phyloP scores from a whole-genome alignment of 495 filamentous ascomycete genomes.

The Lasiosphaeriaceae sp. region DNA sequence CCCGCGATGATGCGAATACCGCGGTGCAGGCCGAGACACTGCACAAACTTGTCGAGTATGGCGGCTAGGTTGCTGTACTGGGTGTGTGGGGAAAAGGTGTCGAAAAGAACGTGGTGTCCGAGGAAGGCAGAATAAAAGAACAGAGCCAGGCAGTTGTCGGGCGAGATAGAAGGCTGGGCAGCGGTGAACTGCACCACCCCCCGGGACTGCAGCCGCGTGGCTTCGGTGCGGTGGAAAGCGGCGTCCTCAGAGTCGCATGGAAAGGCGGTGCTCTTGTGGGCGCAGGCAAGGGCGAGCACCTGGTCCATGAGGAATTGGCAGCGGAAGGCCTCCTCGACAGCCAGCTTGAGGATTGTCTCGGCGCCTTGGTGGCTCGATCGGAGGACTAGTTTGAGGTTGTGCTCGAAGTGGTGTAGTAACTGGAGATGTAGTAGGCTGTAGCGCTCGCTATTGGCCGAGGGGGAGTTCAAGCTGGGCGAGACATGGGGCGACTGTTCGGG shows the following conservation, averaged over 20 bases:
- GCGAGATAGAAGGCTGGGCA: constrained; percentile 15
- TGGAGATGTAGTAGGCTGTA: constrained; percentile 29
- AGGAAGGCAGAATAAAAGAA: constrained; percentile 45
- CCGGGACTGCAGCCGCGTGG: constrained; percentile 39
- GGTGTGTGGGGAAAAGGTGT: constrained; percentile 21
- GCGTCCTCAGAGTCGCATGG: constrained; percentile 4
- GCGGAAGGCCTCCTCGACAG: constrained; percentile 21
- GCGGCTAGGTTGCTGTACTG: constrained; percentile 22
- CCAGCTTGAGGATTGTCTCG: background rate
- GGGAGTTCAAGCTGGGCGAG: background rate
- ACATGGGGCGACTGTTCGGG: background rate
- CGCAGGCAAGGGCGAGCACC: constrained; percentile 39
- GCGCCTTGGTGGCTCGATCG: background rate
- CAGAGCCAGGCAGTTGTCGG: constrained; percentile 34
- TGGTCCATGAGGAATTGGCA: constrained; percentile 43
- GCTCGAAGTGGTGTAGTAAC: constrained; percentile 24
- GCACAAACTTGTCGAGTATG: constrained; percentile 38
- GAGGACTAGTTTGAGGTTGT: background rate
- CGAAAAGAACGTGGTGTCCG: constrained; percentile 41
- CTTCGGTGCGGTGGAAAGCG: constrained; percentile 30
- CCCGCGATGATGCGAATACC: constrained; percentile 34
- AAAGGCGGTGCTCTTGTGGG: constrained; percentile 32
- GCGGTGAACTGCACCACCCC: constrained; percentile 36
- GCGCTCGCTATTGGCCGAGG: background rate
- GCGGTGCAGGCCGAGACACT: constrained; percentile 37